phyloP scores from a whole-genome alignment of 1,139 yeast species.

The Wickerhamiella infanticola region DNA sequence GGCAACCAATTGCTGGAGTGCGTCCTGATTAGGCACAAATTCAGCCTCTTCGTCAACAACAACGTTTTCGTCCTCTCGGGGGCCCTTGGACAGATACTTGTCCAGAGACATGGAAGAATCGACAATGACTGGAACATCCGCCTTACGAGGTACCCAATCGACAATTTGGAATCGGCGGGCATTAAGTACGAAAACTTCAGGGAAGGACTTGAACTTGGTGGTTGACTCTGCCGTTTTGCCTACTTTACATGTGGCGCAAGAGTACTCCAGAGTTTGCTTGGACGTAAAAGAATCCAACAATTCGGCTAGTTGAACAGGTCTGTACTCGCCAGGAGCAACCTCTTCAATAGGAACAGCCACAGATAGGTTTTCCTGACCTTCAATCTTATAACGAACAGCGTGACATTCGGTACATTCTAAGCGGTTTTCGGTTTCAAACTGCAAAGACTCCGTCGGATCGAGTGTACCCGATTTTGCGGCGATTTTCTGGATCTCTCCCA shows the following conservation, averaged over 20 bases:
- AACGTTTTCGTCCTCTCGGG: conserved; percentile 31
- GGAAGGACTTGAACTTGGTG: conserved; percentile 45
- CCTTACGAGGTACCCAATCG: conserved; percentile 82
- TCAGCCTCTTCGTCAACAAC: conserved; percentile 18
- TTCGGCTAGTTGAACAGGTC: conserved; percentile 37
- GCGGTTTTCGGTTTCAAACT: conserved; percentile 50
- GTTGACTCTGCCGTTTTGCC: conserved; percentile 30
- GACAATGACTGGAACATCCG: conserved; percentile 53
- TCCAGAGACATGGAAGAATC: conserved; percentile 30
- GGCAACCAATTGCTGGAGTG: conserved; percentile 38
- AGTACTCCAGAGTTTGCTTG: conserved; percentile 48
- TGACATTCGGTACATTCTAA: conserved; percentile 48
- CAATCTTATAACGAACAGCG: conserved; percentile 41
- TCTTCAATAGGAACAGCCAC: conserved; percentile 43
- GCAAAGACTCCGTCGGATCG: conserved; percentile 36
- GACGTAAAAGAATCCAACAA: conserved; percentile 34
- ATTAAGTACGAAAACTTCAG: conserved; percentile 53
- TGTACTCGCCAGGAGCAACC: conserved; percentile 33
- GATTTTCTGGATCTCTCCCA: conserved; percentile 34
- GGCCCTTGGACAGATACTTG: conserved; percentile 24
- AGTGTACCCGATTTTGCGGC: conserved; percentile 7
- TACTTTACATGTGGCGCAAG: conserved; percentile 44
- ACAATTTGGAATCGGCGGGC: conserved; percentile 69
- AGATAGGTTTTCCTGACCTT: conserved; percentile 53
- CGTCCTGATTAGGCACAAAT: conserved; percentile 36